Evolutionary conservation across 441 rosid species (phyloP).

Genomic region (Aleurites moluccanus): DNA sequence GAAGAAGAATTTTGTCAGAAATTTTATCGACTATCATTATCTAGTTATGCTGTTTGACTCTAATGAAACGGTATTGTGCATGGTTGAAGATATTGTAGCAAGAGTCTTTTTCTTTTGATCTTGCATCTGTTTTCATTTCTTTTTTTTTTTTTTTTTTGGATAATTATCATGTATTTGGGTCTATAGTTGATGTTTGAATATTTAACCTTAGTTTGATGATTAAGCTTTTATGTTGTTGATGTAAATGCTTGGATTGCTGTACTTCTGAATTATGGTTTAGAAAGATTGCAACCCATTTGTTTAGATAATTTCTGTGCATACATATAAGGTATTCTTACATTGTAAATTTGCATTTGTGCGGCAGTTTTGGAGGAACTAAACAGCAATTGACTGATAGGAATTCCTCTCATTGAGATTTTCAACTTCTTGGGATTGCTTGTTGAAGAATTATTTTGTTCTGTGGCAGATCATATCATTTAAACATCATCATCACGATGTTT

Average conservation of each 20-base stretch:
- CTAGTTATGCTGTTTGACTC: conserved; percentile 24
- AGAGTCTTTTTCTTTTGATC: neutral
- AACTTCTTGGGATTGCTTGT: neutral
- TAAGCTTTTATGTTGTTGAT: conserved; percentile 1
- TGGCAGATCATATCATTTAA: neutral
- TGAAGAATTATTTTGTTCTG: neutral
- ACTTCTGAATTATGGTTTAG: neutral
- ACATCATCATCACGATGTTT: neutral
- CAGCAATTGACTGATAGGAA: neutral
- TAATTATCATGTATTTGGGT: conserved; percentile 11
- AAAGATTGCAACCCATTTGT: neutral
- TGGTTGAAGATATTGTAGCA: conserved; percentile 27
- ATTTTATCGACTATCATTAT: conserved; percentile 11
- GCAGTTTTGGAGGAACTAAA: neutral
- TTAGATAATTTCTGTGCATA: neutral
- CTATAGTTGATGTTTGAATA: conserved; percentile 17
- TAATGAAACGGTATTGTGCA: conserved; percentile 18
- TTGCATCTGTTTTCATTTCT: neutral
- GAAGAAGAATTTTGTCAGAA: conserved; percentile 15
- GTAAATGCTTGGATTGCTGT: neutral
- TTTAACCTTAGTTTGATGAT: conserved; percentile 12
- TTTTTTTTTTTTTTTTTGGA: neutral
- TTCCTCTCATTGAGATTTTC: neutral
- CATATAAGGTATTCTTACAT: neutral
- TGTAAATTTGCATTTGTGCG: neutral